Conservation (phyloP, 805 yeast genomes). For the Zygoascus bituminiphila region DNA sequence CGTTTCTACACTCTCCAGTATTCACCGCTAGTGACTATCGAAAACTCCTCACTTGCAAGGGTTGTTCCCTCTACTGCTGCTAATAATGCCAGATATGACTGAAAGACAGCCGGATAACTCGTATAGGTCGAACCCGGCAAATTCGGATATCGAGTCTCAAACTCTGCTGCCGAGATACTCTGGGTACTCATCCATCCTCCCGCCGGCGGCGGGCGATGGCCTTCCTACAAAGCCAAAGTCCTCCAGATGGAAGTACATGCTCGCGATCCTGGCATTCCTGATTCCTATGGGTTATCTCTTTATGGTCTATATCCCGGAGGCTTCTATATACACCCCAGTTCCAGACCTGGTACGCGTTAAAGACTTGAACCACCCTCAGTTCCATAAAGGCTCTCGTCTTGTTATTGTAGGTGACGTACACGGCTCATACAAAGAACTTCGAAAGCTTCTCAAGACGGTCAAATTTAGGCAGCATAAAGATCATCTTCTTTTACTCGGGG, state of each 20-base stretch:
- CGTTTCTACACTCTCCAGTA: too few species aligned
- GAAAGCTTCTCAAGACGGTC: slow-evolving; percentile 43
- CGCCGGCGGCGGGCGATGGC: not conserved
- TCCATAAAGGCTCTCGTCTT: slow-evolving; percentile 33
- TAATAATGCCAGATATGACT: not conserved
- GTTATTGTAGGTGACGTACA: slow-evolving; percentile 83
- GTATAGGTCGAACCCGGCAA: not conserved
- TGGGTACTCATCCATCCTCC: not conserved
- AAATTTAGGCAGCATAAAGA: slow-evolving; percentile 38
- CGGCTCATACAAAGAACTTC: slow-evolving; percentile 57
- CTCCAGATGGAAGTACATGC: not conserved
- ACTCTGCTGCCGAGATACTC: not conserved
- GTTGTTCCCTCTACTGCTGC: too few species aligned
- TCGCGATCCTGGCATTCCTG: not conserved
- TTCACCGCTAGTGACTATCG: too few species aligned
- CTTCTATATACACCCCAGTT: slow-evolving; percentile 10
- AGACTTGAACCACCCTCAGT: slow-evolving; percentile 7
- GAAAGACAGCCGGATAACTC: not conserved
- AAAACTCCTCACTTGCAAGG: too few species aligned
- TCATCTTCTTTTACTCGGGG: slow-evolving; percentile 67
- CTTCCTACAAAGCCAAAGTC: not conserved
- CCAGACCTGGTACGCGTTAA: slow-evolving; percentile 17
- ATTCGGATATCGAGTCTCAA: not conserved
- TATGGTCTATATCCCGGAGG: slow-evolving; percentile 12
- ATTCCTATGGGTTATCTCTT: slow-evolving; percentile 9